Conservation (phyloP, 345 rosid species). For the Arabidopsis suecica region DNA sequence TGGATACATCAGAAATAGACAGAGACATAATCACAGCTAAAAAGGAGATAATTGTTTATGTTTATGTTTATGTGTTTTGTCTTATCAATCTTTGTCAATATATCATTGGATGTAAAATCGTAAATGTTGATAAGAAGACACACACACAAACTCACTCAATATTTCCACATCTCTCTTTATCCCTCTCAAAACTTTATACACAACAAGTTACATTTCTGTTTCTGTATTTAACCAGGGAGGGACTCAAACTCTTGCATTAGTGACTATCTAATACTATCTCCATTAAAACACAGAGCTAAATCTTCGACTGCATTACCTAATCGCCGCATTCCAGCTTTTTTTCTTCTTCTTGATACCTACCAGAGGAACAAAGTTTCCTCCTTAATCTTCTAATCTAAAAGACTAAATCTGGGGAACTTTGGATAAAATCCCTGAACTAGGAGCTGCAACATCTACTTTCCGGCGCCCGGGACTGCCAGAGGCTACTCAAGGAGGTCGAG, state of each 20-base stretch:
- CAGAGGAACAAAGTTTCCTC: conserved; percentile 36
- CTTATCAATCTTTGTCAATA: background rate
- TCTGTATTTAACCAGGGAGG: conserved; percentile 25
- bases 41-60: too few species aligned
- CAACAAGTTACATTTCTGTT: conserved; percentile 34
- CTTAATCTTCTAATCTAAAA: conserved; percentile 37
- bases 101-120: conserved; percentile 34
- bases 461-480: conserved; percentile 6
- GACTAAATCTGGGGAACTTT: conserved; percentile 18
- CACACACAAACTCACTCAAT: conserved; percentile 26
- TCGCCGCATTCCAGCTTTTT: conserved; percentile 8
- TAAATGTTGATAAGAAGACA: conserved; percentile 13
- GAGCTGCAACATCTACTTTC: conserved; percentile 26
- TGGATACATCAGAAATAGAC: too few species aligned
- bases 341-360: conserved; percentile 18
- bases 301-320: conserved; percentile 12
- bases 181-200: conserved; percentile 35
- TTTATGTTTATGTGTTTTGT: too few species aligned
- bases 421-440: conserved; percentile 9
- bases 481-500: conserved; percentile 27
- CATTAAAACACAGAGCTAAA: conserved; percentile 33
- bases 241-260: conserved; percentile 34
- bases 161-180: conserved; percentile 24
- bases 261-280: conserved; percentile 36
- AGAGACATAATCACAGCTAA: too few species aligned